A percentile compares a stretch with the other conserved stretches of the same genome.
These are phyloP conservation scores for Calvatia gigantea DNA, from an alignment of 768 basidiomycete genomes.

Conservation along the genomic window DNA sequence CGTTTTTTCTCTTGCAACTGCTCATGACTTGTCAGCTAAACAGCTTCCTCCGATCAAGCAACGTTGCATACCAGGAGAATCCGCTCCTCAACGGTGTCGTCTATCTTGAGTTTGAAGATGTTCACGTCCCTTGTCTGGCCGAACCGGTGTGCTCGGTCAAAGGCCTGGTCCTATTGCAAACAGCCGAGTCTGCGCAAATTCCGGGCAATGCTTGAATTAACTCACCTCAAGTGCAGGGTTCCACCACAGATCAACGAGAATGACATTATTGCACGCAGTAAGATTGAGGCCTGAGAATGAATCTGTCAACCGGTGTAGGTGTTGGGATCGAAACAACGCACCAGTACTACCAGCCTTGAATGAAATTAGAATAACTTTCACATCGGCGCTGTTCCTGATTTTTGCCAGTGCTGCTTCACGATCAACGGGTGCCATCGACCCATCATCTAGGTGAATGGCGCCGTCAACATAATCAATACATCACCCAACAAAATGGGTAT, in stretches of 20 bases:
- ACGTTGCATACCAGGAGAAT: conserved; percentile 57
- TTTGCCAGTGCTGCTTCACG: conserved; percentile 72
- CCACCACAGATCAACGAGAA: conserved; percentile 95
- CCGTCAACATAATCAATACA: conserved; percentile 2
- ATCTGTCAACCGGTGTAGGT: conserved; percentile 3
- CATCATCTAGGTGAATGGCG: conserved; percentile 75
- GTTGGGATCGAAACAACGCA: conserved; percentile 26
- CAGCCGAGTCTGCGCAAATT: not conserved
- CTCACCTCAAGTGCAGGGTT: conserved; percentile 80
- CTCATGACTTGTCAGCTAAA: conserved; percentile 2
- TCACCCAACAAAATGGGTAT: conserved; percentile 1
- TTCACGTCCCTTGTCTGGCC: conserved; percentile 86
- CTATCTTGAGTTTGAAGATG: conserved; percentile 87
- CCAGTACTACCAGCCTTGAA: conserved; percentile 97
- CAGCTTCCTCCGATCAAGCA: not conserved
- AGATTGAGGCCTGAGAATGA: conserved; percentile 69
- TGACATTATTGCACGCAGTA: conserved; percentile 91
- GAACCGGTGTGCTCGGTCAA: conserved; percentile 86
- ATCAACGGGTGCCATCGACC: conserved; percentile 73
- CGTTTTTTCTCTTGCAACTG: conserved; percentile 93
- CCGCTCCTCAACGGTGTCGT: conserved; percentile 83
- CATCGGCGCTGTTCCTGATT: conserved; percentile 58
- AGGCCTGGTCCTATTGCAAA: conserved; percentile 75
- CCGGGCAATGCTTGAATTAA: conserved; percentile 15
- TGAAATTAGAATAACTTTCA: conserved; percentile 85